Conservation (phyloP, 352 stramenopile species). For the Phytopythium mirpurense region DNA sequence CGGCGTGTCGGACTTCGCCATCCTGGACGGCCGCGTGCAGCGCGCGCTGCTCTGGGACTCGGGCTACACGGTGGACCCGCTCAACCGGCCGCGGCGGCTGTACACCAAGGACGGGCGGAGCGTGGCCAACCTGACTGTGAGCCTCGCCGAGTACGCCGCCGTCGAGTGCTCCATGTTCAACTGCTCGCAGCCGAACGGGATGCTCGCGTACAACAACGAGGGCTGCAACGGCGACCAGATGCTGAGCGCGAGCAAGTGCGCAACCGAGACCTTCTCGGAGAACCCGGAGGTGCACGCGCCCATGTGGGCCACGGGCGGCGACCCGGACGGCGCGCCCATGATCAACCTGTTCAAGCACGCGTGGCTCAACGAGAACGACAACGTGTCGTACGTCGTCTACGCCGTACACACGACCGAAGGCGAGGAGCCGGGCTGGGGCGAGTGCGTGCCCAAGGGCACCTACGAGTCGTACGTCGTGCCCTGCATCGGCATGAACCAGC, state of each 20-base stretch:
- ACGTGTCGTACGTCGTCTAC: constrained; percentile 9
- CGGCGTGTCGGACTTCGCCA: constrained; percentile 4
- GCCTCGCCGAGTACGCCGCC: constrained; percentile 12
- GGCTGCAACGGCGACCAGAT: constrained; percentile 32
- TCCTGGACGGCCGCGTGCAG: constrained; percentile 16
- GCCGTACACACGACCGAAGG: constrained; percentile 11
- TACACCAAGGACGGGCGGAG: constrained; percentile 5
- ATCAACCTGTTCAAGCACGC: constrained; percentile 7
- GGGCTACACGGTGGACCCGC: background rate
- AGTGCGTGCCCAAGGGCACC: constrained; percentile 13
- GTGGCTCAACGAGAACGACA: constrained; percentile 5
- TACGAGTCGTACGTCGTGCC: constrained; percentile 20
- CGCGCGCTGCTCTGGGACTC: constrained; percentile 14
- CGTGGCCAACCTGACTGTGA: constrained; percentile 25
- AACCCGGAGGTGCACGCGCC: constrained; percentile 9
- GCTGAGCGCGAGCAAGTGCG: constrained; percentile 23
- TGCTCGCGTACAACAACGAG: constrained; percentile 6
- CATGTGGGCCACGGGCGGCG: constrained; percentile 20
- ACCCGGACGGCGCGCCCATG: constrained; percentile 6
- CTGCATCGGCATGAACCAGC: constrained; percentile 1
- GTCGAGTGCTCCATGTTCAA: constrained; percentile 12
- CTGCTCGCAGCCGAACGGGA: constrained; percentile 20
- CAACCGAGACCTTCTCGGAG: constrained; percentile 16
- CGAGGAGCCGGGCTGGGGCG: constrained; percentile 10
- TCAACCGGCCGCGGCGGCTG: background rate